phyloP scores from a whole-genome alignment of 345 rosid genomes.

The Geranium brycei region DNA sequence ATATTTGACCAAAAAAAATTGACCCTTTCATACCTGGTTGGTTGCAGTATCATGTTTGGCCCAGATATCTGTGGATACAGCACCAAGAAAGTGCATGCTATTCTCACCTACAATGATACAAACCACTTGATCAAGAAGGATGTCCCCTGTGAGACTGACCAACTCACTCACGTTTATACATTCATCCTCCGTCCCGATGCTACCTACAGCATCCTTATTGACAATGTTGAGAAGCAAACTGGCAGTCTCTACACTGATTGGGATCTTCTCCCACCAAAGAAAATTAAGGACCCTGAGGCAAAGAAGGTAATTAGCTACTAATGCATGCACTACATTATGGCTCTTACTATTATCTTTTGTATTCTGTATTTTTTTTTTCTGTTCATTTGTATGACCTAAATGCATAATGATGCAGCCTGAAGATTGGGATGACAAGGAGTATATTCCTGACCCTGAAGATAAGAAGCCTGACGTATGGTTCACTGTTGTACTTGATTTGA shows the following conservation, averaged over 20 bases:
- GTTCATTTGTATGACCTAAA: not conserved
- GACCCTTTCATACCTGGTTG: constrained; percentile 4
- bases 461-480: constrained; percentile 68
- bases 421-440: constrained; percentile 95
- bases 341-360: no score
- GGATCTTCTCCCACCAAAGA: constrained; percentile 86
- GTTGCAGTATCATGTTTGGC: constrained; percentile 92
- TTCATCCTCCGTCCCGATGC: constrained; percentile 87
- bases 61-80: constrained; percentile 96
- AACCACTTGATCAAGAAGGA: constrained; percentile 96
- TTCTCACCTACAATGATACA: constrained; percentile 62
- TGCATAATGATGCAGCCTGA: constrained; percentile 48
- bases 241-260: constrained; percentile 90
- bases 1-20: not conserved
- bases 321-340: not conserved
- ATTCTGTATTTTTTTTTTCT: not conserved
- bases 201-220: constrained; percentile 79
- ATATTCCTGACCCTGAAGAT: constrained; percentile 87
- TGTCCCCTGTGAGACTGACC: constrained; percentile 97
- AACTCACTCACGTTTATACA: constrained; percentile 87
- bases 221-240: constrained; percentile 82
- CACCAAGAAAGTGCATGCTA: constrained; percentile 99
- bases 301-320: constrained; percentile 42
- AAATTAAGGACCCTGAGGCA: constrained; percentile 86
- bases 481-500: not conserved